Evolutionary conservation across 352 stramenopile species (phyloP).

Genomic region (Phytophthora pisi): DNA sequence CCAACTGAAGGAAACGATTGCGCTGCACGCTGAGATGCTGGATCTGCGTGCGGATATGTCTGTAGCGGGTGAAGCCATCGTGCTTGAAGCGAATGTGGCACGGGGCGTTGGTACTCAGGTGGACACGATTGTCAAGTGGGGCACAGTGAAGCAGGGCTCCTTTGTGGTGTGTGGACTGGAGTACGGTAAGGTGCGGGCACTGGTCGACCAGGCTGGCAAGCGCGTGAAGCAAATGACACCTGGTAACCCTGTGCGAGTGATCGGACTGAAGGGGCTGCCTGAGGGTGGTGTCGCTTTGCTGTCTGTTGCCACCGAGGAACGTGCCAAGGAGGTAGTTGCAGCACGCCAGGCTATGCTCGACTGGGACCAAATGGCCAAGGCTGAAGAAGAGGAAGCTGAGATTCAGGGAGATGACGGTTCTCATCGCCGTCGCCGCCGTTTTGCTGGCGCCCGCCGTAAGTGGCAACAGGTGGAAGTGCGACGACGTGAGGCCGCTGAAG

Average conservation of each 20-base stretch:
- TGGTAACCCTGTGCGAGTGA: slow-evolving; percentile 90
- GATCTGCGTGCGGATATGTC: slow-evolving; percentile 94
- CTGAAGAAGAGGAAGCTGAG: slow-evolving; percentile 58
- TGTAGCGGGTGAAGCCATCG: slow-evolving; percentile 90
- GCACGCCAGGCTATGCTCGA: slow-evolving; percentile 74
- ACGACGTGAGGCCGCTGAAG: slow-evolving; percentile 66
- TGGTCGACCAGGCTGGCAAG: slow-evolving; percentile 76
- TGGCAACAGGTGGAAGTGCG: slow-evolving; percentile 72
- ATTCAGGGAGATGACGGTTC: slow-evolving; percentile 28
- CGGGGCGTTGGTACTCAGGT: slow-evolving; percentile 94
- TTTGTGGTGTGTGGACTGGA: slow-evolving; percentile 96
- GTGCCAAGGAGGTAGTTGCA: slow-evolving; percentile 79
- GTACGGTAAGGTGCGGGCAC: slow-evolving; percentile 92
- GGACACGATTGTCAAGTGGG: slow-evolving; percentile 97
- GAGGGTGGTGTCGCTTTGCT: slow-evolving; percentile 81
- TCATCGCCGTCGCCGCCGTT: slow-evolving; percentile 51
- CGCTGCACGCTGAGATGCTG: slow-evolving; percentile 96
- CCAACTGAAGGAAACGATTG: slow-evolving; percentile 96
- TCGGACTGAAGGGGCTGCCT: slow-evolving; percentile 87
- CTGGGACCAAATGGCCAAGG: slow-evolving; percentile 76
- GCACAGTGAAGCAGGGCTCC: slow-evolving; percentile 94
- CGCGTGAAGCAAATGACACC: slow-evolving; percentile 90
- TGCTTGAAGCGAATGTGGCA: slow-evolving; percentile 97
- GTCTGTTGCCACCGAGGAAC: slow-evolving; percentile 73
- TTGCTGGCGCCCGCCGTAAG: slow-evolving; percentile 61